Conservation (phyloP, 352 stramenopile genomes). For the Albugo laibachii region DNA sequence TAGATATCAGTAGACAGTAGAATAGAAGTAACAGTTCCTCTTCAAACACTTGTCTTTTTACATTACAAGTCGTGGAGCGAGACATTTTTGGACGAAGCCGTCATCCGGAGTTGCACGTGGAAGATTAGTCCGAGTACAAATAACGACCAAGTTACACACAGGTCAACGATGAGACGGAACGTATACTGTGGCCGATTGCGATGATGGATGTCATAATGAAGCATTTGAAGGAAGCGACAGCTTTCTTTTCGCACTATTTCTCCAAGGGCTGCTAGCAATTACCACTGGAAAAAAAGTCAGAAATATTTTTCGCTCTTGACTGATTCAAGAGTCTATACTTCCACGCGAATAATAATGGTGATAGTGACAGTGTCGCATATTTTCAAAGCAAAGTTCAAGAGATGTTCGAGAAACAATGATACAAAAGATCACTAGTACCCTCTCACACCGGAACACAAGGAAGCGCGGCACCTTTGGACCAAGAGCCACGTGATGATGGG, state of each 20-base stretch:
- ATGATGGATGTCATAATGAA: slow-evolving; percentile 4
- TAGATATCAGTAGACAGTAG: no score
- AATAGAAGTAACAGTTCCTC: no score
- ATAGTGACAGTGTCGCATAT: slow-evolving; percentile 7
- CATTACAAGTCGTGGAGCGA: no score
- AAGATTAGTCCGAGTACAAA: no score
- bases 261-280: slow-evolving; percentile 12
- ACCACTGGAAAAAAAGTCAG: slow-evolving; percentile 5
- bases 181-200: slow-evolving; percentile 9
- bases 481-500: no score
- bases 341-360: slow-evolving; percentile 6
- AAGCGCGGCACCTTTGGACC: no score
- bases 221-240: not conserved
- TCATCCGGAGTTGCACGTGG: no score
- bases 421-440: slow-evolving; percentile 6
- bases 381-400: slow-evolving; percentile 3
- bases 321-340: slow-evolving; percentile 8
- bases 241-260: slow-evolving; percentile 10
- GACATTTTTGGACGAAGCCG: no score
- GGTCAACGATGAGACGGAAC: slow-evolving; percentile 8
- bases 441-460: no score
- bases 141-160: no score
- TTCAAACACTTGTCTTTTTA: no score
- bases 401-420: not conserved
- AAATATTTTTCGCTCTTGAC: slow-evolving; percentile 9